phyloP scores from a whole-genome alignment of 2,329 filamentous ascomycete species.

The Paecilomyces fulvus region DNA sequence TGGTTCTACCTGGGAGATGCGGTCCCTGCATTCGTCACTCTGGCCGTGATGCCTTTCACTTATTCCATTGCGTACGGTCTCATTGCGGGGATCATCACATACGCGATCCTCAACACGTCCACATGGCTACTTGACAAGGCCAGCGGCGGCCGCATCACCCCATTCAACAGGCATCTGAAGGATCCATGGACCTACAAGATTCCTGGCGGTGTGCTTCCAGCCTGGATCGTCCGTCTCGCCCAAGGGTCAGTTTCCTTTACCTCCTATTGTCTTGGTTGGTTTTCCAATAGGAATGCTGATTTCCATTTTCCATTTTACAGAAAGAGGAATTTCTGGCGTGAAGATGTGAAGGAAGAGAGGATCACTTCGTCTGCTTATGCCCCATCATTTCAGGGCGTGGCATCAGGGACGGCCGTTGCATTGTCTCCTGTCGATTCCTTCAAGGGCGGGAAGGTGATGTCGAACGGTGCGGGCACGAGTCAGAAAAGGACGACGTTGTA shows the following conservation, averaged over 20 bases:
- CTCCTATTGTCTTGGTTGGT: background rate
- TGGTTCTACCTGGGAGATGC: slow-evolving; percentile 80
- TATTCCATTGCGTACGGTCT: slow-evolving; percentile 83
- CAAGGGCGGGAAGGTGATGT: background rate
- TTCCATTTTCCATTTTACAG: slow-evolving; percentile 1
- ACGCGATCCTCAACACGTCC: slow-evolving; percentile 64
- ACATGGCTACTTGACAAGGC: slow-evolving; percentile 61
- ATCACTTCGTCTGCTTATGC: background rate
- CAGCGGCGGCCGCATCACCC: slow-evolving; percentile 62
- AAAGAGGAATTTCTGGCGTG: slow-evolving; percentile 66
- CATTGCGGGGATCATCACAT: slow-evolving; percentile 70
- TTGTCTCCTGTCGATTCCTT: background rate
- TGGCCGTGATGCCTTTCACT: slow-evolving; percentile 80
- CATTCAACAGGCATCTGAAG: slow-evolving; percentile 65
- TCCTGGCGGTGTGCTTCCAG: slow-evolving; percentile 64
- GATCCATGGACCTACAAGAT: slow-evolving; percentile 74
- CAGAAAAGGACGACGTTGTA: background rate
- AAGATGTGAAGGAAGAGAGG: background rate
- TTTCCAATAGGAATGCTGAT: background rate
- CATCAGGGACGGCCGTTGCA: background rate
- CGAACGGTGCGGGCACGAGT: background rate
- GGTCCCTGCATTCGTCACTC: slow-evolving; percentile 74
- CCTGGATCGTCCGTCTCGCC: slow-evolving; percentile 58
- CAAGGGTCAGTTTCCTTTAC: slow-evolving; percentile 36
- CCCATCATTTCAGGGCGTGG: background rate